phyloP scores from a whole-genome alignment of 2,329 filamentous ascomycete genomes.

The Cadophora sp. region DNA sequence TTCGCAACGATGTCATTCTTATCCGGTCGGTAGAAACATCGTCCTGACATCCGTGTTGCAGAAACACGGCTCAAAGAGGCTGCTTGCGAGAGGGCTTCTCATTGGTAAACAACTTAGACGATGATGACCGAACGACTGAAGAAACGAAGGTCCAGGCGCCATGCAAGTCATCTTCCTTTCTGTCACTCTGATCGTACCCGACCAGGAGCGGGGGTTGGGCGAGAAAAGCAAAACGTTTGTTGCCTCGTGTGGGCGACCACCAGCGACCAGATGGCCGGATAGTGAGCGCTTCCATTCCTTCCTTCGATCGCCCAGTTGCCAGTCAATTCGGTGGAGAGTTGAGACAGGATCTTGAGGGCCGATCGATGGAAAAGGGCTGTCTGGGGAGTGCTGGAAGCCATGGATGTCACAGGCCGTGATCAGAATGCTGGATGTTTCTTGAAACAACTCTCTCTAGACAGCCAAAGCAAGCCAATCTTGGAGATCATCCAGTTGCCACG shows the following conservation, averaged over 20 bases:
- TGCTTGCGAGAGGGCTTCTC: neutral
- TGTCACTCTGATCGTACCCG: constrained; percentile 11
- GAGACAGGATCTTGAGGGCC: constrained; percentile 2
- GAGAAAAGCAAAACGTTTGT: constrained; percentile 26
- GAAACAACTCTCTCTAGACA: constrained; percentile 7
- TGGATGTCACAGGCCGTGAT: constrained; percentile 9
- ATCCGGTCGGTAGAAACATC: constrained; percentile 19
- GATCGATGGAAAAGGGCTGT: neutral
- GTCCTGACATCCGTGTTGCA: constrained; percentile 18
- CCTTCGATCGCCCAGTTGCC: neutral
- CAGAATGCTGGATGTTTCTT: neutral
- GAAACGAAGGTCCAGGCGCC: constrained; percentile 8
- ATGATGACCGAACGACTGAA: constrained; percentile 3
- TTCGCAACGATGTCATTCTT: constrained; percentile 11
- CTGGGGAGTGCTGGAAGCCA: constrained; percentile 7
- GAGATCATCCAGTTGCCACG: constrained; percentile 5
- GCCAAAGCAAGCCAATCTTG: constrained; percentile 1
- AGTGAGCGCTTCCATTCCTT: constrained; percentile 8
- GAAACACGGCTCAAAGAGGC: neutral
- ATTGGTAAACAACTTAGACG: neutral
- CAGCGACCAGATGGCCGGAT: constrained; percentile 4
- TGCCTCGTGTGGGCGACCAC: constrained; percentile 23
- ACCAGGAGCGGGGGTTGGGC: constrained; percentile 11
- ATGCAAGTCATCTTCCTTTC: constrained; percentile 29
- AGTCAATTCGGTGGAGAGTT: neutral